Percentiles rank a stretch among this genome's conserved stretches.
phyloP scores from a whole-genome alignment of 345 rosid genomes.

The Anastatica hierochuntica region DNA sequence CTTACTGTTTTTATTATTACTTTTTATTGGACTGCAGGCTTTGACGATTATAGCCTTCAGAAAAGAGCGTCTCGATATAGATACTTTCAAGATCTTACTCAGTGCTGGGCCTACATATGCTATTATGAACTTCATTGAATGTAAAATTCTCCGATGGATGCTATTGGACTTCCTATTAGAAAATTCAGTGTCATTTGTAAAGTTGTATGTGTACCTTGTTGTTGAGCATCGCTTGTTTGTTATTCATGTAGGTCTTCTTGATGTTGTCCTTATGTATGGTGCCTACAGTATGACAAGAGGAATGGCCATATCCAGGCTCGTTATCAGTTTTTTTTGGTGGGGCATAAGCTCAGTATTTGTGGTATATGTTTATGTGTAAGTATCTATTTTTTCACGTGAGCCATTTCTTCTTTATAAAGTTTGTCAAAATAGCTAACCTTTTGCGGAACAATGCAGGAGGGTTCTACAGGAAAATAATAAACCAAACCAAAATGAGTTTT shows the following conservation, averaged over 20 bases:
- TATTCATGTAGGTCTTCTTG: slow-evolving; percentile 56
- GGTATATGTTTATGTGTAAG: slow-evolving; percentile 74
- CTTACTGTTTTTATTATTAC: not conserved
- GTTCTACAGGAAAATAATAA: slow-evolving; percentile 67
- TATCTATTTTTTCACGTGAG: slow-evolving; percentile 11
- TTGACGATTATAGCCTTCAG: slow-evolving; percentile 84
- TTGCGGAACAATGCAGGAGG: slow-evolving; percentile 41
- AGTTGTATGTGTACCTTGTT: slow-evolving; percentile 12
- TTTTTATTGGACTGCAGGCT: slow-evolving; percentile 38
- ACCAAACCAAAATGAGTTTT: slow-evolving; percentile 45
- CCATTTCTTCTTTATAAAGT: slow-evolving; percentile 5
- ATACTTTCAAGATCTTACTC: slow-evolving; percentile 65
- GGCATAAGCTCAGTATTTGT: slow-evolving; percentile 59
- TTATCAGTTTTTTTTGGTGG: slow-evolving; percentile 85
- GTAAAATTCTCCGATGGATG: slow-evolving; percentile 33
- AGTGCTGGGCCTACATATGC: slow-evolving; percentile 84
- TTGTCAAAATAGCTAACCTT: slow-evolving; percentile 15
- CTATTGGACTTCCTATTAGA: slow-evolving; percentile 8
- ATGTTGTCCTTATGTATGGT: slow-evolving; percentile 86
- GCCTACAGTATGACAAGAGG: slow-evolving; percentile 88
- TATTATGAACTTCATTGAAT: slow-evolving; percentile 77
- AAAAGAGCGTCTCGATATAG: slow-evolving; percentile 41
- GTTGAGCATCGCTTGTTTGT: slow-evolving; percentile 12
- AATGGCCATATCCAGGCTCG: slow-evolving; percentile 93
- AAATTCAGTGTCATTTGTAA: slow-evolving; percentile 3